Conservation (phyloP, 371 early-diverging fungal species). For the Rhizomucor miehei region DNA sequence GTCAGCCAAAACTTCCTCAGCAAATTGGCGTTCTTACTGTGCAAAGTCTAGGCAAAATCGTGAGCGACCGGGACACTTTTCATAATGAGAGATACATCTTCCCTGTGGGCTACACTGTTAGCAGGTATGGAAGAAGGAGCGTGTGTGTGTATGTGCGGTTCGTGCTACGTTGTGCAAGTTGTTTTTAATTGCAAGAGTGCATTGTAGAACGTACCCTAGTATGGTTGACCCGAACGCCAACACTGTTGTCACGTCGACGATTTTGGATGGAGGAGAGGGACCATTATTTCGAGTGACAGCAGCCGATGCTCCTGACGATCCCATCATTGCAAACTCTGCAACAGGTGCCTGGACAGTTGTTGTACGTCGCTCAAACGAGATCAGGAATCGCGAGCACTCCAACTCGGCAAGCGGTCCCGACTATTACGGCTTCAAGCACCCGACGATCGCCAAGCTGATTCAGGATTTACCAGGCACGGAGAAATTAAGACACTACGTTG, state of each 20-base stretch:
- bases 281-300: conserved; percentile 75
- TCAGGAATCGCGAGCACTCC: conserved; percentile 75
- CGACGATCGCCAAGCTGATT: conserved; percentile 86
- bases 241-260: conserved; percentile 70
- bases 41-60: conserved; percentile 67
- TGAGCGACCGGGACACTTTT: conserved; percentile 73
- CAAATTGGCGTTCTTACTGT: conserved; percentile 83
- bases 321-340: conserved; percentile 73
- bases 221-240: conserved; percentile 63
- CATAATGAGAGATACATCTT: conserved; percentile 91
- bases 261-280: conserved; percentile 78
- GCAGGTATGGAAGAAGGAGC: conserved; percentile 30
- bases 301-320: conserved; percentile 62
- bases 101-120: conserved; percentile 82
- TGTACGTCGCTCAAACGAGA: conserved; percentile 71
- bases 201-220: conserved; percentile 63
- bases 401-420: conserved; percentile 90
- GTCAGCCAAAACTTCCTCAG: conserved; percentile 74
- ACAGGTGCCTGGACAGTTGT: conserved; percentile 91
- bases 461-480: conserved; percentile 82
- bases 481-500: conserved; percentile 67
- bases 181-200: no score
- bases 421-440: conserved; percentile 87
- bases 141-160: conserved; percentile 3
- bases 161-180: no score